Base-by-base conservation (phyloP, 2,329 filamentous ascomycete genomes). In the Calonectria hongkongensis region DNA sequence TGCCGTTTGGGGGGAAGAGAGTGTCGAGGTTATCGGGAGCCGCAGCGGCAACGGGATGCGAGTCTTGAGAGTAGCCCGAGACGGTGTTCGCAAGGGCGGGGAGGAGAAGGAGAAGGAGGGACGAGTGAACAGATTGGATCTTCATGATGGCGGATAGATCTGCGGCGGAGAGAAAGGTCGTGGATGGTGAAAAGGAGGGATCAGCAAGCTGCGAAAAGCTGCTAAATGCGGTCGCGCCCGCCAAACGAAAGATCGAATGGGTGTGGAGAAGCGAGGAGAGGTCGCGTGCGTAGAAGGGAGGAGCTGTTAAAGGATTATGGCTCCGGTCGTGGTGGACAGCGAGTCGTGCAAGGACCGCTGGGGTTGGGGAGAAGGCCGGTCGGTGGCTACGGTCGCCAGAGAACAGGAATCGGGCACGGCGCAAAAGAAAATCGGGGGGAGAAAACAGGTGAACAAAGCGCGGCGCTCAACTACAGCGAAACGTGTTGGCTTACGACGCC, bases 21-120 rank as follows among this genome's bases (percentile, higher is more conserved):
- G 74, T 63, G 25, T 82, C 80, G 62, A 79, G 79, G 48, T 76
- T 74, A 48, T 81, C 80, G 66, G 73, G 70, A 18, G 82, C 73
- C 4, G 80, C 73, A 25, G 77, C 77, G 54, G 82, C 76, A 16
- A 76, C 76, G 33, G 54, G 36, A 48, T 54, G 71, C 0, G 74
- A 45, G 36, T 78, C 74, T 62, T 77, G 72, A 43, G 75, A 72
- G 64, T 75, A 68, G 43, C 75, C 74, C 36, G 76, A 72, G 30
- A 79, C 60, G 12, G 72, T 82, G 73, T 83, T 75, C 30, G 89
- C 89, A 73, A 93, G 83, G 43, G 87, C 88, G 36, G 91, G 89
- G 45, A 93, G 83, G 2, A 93, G 86, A 45, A 94, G 88, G 41
- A 94, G 85, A 63, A 94, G 83, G 28, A 94, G 82, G 36, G 90